These are phyloP conservation scores for Rhinocladiella similis DNA, from an alignment of 2,329 filamentous ascomycete genomes.

Conservation along the genomic window DNA sequence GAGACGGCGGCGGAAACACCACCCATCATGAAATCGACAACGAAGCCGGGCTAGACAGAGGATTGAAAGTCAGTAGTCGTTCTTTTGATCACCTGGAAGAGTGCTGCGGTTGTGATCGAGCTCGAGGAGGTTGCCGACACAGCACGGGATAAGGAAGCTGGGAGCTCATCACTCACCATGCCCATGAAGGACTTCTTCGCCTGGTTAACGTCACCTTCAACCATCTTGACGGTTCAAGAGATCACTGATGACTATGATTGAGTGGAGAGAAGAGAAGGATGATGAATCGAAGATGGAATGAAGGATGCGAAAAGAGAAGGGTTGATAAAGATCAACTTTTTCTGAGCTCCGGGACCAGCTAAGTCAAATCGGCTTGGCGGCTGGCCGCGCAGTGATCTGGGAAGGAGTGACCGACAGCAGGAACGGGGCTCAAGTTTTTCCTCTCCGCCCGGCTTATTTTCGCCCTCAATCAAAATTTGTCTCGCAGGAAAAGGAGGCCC, in stretches of 20 bases:
- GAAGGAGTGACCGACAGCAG: not conserved
- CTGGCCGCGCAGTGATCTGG: not conserved
- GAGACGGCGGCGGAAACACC: conserved; percentile 99
- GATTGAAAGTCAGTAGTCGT: conserved; percentile 34
- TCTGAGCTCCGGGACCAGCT: conserved; percentile 21
- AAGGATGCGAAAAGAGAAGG: conserved; percentile 36
- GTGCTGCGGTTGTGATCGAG: not conserved
- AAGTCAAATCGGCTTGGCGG: conserved; percentile 15
- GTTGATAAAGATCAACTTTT: conserved; percentile 28
- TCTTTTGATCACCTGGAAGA: conserved; percentile 4
- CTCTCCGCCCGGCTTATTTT: conserved; percentile 19
- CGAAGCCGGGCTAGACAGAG: conserved; percentile 68
- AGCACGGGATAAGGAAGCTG: conserved; percentile 2
- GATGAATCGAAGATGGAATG: conserved; percentile 36
- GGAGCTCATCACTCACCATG: conserved; percentile 5
- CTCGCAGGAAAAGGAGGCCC: conserved; percentile 9
- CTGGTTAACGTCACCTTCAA: conserved; percentile 50
- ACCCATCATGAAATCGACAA: conserved; percentile 99
- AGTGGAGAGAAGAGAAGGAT: conserved; percentile 36
- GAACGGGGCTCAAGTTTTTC: conserved; percentile 6
- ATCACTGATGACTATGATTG: conserved; percentile 31
- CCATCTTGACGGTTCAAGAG: conserved; percentile 42
- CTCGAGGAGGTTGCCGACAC: not conserved
- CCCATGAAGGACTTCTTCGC: conserved; percentile 55
- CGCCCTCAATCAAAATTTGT: conserved; percentile 22